A percentile compares a stretch with the other conserved stretches of the same genome.
phyloP scores from a whole-genome alignment of 2,329 filamentous ascomycete species.

The Scytalidium lignicola region DNA sequence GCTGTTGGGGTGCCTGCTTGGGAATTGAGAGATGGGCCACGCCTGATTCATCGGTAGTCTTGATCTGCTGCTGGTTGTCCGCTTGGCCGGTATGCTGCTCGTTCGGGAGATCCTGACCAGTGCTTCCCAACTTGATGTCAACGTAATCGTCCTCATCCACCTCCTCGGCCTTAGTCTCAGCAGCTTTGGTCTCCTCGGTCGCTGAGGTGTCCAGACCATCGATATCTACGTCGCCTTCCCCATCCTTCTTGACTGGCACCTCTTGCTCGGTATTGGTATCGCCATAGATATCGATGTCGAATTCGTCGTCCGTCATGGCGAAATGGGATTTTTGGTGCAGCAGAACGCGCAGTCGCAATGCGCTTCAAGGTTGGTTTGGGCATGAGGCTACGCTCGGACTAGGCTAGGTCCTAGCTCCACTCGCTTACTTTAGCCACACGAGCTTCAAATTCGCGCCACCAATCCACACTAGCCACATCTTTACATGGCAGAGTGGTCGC shows the following conservation, averaged over 20 bases:
- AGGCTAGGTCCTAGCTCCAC: not conserved
- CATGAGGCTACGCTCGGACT: not conserved
- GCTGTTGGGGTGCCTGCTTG: slow-evolving; percentile 36
- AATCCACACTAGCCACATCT: not conserved
- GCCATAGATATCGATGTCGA: slow-evolving; percentile 69
- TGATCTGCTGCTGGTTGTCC: slow-evolving; percentile 35
- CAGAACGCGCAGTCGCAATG: not conserved
- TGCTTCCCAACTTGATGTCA: slow-evolving; percentile 33
- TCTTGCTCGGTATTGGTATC: slow-evolving; percentile 47
- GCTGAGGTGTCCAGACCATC: slow-evolving; percentile 25
- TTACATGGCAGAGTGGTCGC: no score
- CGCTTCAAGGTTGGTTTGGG: not conserved
- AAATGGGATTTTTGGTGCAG: not conserved
- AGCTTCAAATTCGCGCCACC: no score
- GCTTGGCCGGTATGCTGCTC: slow-evolving; percentile 24
- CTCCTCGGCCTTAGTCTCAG: slow-evolving; percentile 20
- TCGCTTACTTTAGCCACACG: not conserved
- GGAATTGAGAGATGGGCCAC: slow-evolving; percentile 29
- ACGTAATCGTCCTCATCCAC: slow-evolving; percentile 36
- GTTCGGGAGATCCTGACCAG: slow-evolving; percentile 12
- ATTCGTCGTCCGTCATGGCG: slow-evolving; percentile 63
- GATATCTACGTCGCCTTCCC: slow-evolving; percentile 31
- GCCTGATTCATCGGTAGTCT: slow-evolving; percentile 34
- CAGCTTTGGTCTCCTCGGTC: slow-evolving; percentile 16
- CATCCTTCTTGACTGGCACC: slow-evolving; percentile 29